Evolutionary conservation across 768 basidiomycete species (phyloP).

Genomic region (Sistotremastrum suecicum): DNA sequence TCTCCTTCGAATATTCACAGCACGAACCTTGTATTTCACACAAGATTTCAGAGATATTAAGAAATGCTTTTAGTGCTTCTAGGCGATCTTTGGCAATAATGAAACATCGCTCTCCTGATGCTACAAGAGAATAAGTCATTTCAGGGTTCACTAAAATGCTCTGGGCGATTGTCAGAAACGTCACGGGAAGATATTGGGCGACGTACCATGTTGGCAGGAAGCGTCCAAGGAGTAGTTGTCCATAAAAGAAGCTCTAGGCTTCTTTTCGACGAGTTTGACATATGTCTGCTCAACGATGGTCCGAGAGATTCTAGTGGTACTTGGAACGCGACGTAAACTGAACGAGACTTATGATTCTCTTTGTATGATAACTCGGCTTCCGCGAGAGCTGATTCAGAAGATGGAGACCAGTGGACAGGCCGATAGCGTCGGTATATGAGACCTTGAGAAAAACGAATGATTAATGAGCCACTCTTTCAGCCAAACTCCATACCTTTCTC

Average conservation of each 20-base stretch:
- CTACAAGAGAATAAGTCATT: conserved; percentile 49
- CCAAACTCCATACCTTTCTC: conserved; percentile 40
- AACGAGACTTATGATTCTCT: conserved; percentile 78
- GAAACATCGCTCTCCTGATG: conserved; percentile 11
- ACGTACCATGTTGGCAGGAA: conserved; percentile 86
- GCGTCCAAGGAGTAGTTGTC: conserved; percentile 98
- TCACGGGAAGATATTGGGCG: background rate
- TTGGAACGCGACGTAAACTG: conserved; percentile 73
- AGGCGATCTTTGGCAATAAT: conserved; percentile 24
- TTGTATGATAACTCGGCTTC: conserved; percentile 89
- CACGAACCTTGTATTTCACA: conserved; percentile 16
- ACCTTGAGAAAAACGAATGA: conserved; percentile 26
- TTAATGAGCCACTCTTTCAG: background rate
- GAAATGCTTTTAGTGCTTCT: conserved; percentile 13
- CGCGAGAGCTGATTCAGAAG: conserved; percentile 84
- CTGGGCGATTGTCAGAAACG: conserved; percentile 24
- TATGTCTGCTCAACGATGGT: conserved; percentile 17
- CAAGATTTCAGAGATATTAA: conserved; percentile 18
- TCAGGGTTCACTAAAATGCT: conserved; percentile 79
- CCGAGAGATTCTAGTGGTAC: conserved; percentile 19
- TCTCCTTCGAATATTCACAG: too few relatives aligned
- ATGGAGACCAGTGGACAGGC: conserved; percentile 91
- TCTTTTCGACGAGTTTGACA: conserved; percentile 12
- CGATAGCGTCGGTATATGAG: conserved; percentile 77
- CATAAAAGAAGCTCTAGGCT: conserved; percentile 61